Conservation (phyloP, 805 yeast genomes). For the Wickerhamiella cacticola region DNA sequence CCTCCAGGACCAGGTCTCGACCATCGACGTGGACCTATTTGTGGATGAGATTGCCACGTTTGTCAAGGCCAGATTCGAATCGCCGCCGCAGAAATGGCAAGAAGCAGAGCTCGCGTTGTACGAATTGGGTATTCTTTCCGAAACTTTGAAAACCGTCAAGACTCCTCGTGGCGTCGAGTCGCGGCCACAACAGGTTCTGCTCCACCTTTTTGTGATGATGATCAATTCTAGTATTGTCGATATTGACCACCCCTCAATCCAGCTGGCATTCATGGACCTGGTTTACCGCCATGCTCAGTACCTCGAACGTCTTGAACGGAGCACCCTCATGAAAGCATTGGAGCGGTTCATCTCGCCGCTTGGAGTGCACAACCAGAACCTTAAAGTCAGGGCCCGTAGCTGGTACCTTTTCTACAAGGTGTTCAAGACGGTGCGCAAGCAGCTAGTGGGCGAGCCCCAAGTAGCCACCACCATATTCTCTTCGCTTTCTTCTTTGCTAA, state of each 20-base stretch:
- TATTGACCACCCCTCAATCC: slow-evolving; percentile 65
- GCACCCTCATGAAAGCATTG: slow-evolving; percentile 39
- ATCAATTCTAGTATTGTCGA: slow-evolving; percentile 13
- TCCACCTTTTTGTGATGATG: slow-evolving; percentile 39
- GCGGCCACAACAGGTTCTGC: slow-evolving; percentile 49
- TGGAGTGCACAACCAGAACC: slow-evolving; percentile 67
- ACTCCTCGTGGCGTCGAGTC: slow-evolving; percentile 51
- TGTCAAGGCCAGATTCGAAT: slow-evolving; percentile 31
- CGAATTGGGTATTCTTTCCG: slow-evolving; percentile 69
- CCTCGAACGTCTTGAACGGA: slow-evolving; percentile 33
- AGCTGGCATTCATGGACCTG: slow-evolving; percentile 70
- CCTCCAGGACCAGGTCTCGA: slow-evolving; percentile 73
- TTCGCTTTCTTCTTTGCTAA: slow-evolving; percentile 48
- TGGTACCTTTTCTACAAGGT: slow-evolving; percentile 87
- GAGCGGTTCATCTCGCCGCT: slow-evolving; percentile 67
- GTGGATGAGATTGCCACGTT: slow-evolving; percentile 48
- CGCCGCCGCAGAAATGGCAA: slow-evolving; percentile 47
- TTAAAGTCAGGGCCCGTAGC: slow-evolving; percentile 66
- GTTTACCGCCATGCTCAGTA: slow-evolving; percentile 66
- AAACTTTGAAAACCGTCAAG: slow-evolving; percentile 56
- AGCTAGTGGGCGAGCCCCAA: slow-evolving; percentile 32
- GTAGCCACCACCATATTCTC: slow-evolving; percentile 46
- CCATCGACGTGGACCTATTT: slow-evolving; percentile 48
- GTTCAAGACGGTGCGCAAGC: slow-evolving; percentile 61
- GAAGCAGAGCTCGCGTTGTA: slow-evolving; percentile 74